Evolutionary conservation across 2,329 filamentous ascomycete species (phyloP), one percentile per base, ranked within the genome.

Genomic region (Colletotrichum musicola): DNA sequence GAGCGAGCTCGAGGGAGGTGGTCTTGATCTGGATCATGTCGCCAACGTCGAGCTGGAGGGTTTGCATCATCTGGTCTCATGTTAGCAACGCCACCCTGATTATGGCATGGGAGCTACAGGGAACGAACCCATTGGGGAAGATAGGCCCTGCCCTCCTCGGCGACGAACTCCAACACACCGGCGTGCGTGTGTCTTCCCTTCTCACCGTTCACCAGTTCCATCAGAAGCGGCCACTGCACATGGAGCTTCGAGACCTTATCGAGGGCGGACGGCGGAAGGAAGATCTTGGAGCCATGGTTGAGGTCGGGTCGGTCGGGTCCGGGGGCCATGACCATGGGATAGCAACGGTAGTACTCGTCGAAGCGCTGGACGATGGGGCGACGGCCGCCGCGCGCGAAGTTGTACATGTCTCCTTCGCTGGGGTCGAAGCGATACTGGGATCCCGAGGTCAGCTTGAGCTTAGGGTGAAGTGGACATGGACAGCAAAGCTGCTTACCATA

Each of bases 301-400:
- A 97, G 90, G 73, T 95, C 92, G 60, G 93, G 92, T 73, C 96
- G 89, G 75, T 98, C 95, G 44, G 93, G 89, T 3, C 95, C 95
- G 13, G 95, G 94, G 71, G 97, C 90, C 95, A 99, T 98, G 75
- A 92, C 90, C 75, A 98, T 88, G 50, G 96, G 96, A 77, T 98
- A 99, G 85, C 95, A 98, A 76, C 96, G 92, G 82, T 98, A 98
- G 84, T 97, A 98, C 81, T 99, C 96, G 81, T 99, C 95, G 83
- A 99, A 99, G 69, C 95, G 93, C 75, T 94, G 92, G 61, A 84
- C 74, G 81, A 85, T 75, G 79, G 85, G 80, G 61, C 85, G 81
- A 68, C 86, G 83, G 65, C 81, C 80, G 27, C 78, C 76, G 27
- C 81, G 80, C 47, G 74, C 53, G 61, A 72, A 72, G 54, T 71